Evolutionary conservation across 352 stramenopile genomes (phyloP), one percentile per base, ranked within the genome.

Genomic region (Phytopythium helicoides): DNA sequence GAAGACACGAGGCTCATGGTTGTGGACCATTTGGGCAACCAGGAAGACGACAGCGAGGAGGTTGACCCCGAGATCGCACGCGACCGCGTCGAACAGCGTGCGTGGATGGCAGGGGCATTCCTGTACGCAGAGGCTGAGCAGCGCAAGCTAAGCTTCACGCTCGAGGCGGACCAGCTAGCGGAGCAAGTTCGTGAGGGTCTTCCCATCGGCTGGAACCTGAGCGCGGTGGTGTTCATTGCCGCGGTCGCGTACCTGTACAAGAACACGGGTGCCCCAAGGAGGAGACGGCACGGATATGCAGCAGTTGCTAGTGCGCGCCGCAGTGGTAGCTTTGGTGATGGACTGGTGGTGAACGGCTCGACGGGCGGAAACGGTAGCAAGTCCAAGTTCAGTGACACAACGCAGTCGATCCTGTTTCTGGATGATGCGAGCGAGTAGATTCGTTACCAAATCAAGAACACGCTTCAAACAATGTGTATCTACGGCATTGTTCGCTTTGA

Each of bases 81-180:
- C 19, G 36, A 64, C 33, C 34, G 59, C 0, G 55, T 61, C 8
- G 73, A 89, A 44, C 41, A 68, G 36, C 62, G 74, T 9, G 66
- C 75, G 28, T 91, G 81, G 81, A 60, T 89, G 19, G 80, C 80
- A 0, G 81, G 81, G 4, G 58, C 76, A n/a, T 91, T 87, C 52
- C 59, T 89, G 54, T 81, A 84, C 38, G 39, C 88, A 11, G 73
- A 91, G 54, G 60, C 74, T 18, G 60, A 88, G 50, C 73, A 89
- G 52, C 68, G 76, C 52, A 75, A 72, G 28, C 59, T 75, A 26
- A 74, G 58, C 16, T 86, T 76, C 36, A 77, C 58, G 11, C 65
- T 87, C n/a, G 75, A 86, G 56, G 79, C 77, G 0, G 78, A 87
- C 23, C 37, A 84, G 15, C 62, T 92, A 35, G 77, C 75, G 0